These are phyloP conservation scores for Basidiobolus meristosporus DNA, from an alignment of 371 early-diverging fungal genomes.

Conservation along the genomic window DNA sequence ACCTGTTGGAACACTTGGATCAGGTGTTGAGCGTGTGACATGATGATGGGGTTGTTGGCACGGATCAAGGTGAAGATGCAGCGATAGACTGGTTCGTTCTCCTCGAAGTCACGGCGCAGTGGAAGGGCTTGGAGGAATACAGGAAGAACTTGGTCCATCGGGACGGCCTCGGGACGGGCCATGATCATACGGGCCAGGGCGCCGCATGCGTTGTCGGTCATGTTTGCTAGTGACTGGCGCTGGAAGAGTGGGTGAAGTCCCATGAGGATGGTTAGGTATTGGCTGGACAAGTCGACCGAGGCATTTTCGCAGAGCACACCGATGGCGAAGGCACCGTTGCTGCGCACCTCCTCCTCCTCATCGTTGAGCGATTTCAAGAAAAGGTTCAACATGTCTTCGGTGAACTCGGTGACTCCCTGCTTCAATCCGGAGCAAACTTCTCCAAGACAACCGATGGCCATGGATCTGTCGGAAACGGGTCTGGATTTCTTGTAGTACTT, in stretches of 20 bases:
- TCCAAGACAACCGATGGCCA: constrained; percentile 76
- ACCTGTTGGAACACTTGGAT: constrained; percentile 16
- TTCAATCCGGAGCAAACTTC: constrained; percentile 64
- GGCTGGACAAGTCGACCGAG: constrained; percentile 40
- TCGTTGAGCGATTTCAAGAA: constrained; percentile 53
- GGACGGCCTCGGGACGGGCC: constrained; percentile 41
- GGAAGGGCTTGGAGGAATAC: constrained; percentile 48
- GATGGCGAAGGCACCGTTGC: constrained; percentile 70
- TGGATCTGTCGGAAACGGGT: constrained; percentile 58
- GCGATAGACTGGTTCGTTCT: constrained; percentile 61
- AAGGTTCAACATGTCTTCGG: constrained; percentile 36
- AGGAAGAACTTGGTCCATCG: constrained; percentile 44
- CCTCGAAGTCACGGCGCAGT: constrained; percentile 57
- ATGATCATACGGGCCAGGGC: constrained; percentile 67
- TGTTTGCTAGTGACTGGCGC: constrained; percentile 33
- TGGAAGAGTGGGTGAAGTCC: constrained; percentile 55
- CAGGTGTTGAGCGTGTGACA: constrained; percentile 1
- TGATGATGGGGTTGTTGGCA: constrained; percentile 25
- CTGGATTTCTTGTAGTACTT: constrained; percentile 45
- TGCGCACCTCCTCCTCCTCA: constrained; percentile 60
- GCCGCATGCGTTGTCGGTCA: constrained; percentile 77
- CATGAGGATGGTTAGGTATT: constrained; percentile 48
- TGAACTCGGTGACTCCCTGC: constrained; percentile 49
- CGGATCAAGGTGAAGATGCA: constrained; percentile 43
- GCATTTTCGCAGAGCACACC: constrained; percentile 54